Evolutionary conservation across 148 eudicot species (phyloP).

Genomic region (Oxyria digyna): DNA sequence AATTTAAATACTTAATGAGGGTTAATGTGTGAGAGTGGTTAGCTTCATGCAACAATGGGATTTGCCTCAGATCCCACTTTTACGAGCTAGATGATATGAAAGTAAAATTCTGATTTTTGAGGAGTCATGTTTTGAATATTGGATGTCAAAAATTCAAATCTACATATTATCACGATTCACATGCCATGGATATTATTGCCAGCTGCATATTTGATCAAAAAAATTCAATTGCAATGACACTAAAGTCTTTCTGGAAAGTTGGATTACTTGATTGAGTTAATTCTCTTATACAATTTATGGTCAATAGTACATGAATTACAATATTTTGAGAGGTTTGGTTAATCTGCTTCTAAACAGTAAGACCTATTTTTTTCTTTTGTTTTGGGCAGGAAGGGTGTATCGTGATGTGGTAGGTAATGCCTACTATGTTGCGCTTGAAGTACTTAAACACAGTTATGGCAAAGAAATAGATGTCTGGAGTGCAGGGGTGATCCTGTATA

Average conservation of each 20-base stretch:
- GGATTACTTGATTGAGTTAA: neutral
- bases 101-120: neutral
- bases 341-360: neutral
- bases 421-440: conserved; percentile 96
- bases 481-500: conserved; percentile 83
- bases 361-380: neutral
- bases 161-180: neutral
- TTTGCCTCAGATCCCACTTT: neutral
- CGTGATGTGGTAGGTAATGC: conserved; percentile 91
- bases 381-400: conserved; percentile 56
- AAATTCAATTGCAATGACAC: neutral
- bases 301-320: neutral
- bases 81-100: neutral
- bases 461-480: conserved; percentile 94
- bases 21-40: neutral
- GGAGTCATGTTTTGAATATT: neutral
- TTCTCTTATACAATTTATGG: neutral
- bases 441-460: conserved; percentile 63
- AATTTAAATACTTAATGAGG: neutral
- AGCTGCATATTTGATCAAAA: neutral
- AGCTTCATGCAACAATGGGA: neutral
- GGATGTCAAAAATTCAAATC: neutral
- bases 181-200: neutral
- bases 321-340: neutral
- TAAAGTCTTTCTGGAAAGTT: neutral